Evolutionary conservation across 371 early-diverging fungal genomes (phyloP).

Genomic region (Dinochytrium kinnereticum): DNA sequence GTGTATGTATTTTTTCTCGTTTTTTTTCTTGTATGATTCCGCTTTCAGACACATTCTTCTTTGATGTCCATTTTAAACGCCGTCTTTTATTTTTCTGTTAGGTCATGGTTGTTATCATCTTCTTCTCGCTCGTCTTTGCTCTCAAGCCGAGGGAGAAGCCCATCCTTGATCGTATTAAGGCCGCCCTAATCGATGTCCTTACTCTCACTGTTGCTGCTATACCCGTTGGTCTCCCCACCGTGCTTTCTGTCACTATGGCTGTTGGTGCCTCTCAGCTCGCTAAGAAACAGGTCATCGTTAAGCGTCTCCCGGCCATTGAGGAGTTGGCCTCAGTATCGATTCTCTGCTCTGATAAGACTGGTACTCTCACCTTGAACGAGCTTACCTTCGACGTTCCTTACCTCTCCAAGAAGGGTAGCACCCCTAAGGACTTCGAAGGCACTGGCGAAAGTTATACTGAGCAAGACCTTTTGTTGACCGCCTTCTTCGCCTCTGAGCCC

Average conservation of each 20-base stretch:
- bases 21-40: neutral
- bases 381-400: slow-evolving; percentile 86
- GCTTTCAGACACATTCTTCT: neutral
- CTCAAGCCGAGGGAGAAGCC: neutral
- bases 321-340: slow-evolving; percentile 93
- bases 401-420: slow-evolving; percentile 64
- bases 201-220: slow-evolving; percentile 96
- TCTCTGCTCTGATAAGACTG: slow-evolving; percentile 96
- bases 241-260: slow-evolving; percentile 96
- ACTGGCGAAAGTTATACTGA: slow-evolving; percentile 61
- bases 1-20: slow-evolving; percentile 38
- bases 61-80: neutral
- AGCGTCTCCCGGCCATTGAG: slow-evolving; percentile 93
- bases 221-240: slow-evolving; percentile 96
- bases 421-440: slow-evolving; percentile 43
- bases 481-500: slow-evolving; percentile 88
- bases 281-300: slow-evolving; percentile 91
- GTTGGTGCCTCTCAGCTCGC: slow-evolving; percentile 93
- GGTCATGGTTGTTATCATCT: slow-evolving; percentile 80
- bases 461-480: slow-evolving; percentile 81
- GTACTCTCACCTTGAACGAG: slow-evolving; percentile 92
- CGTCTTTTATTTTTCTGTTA: too few relatives aligned
- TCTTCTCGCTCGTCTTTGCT: slow-evolving; percentile 59
- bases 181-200: slow-evolving; percentile 81
- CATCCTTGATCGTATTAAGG: slow-evolving; percentile 44